These are phyloP conservation scores for Colletotrichum costaricense DNA, from an alignment of 2,329 filamentous ascomycete genomes.

Conservation along the genomic window DNA sequence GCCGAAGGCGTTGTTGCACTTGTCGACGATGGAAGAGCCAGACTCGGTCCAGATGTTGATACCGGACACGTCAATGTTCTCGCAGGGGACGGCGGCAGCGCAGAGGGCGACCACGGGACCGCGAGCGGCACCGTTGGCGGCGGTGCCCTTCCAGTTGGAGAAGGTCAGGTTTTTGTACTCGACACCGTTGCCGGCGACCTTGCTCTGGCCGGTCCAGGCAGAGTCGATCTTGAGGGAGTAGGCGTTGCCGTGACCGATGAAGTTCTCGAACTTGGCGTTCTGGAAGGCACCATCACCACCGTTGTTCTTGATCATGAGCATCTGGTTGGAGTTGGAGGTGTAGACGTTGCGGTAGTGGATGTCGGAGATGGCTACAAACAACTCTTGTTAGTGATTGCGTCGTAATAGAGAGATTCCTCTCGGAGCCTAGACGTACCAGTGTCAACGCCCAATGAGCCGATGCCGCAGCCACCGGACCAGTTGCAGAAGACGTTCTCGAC, in stretches of 20 bases:
- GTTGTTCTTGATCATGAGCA: conserved; percentile 72
- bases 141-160: conserved; percentile 66
- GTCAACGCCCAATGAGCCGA: conserved; percentile 64
- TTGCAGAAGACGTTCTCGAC: conserved; percentile 72
- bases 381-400: not conserved
- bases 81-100: conserved; percentile 62
- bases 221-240: conserved; percentile 68
- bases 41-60: conserved; percentile 64
- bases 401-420: not conserved
- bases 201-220: conserved; percentile 59
- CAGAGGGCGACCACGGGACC: conserved; percentile 66
- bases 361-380: conserved; percentile 56
- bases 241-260: conserved; percentile 69
- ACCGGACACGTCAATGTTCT: conserved; percentile 60
- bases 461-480: conserved; percentile 68
- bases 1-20: conserved; percentile 62
- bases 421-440: conserved; percentile 40
- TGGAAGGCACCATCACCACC: conserved; percentile 65
- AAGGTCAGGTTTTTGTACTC: conserved; percentile 63
- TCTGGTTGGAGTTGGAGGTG: conserved; percentile 69
- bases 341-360: conserved; percentile 68
- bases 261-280: conserved; percentile 65
- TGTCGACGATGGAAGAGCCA: conserved; percentile 53
- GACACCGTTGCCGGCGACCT: conserved; percentile 60
- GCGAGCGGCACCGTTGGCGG: conserved; percentile 58